A percentile compares a stretch with the other conserved stretches of the same genome.
These are phyloP conservation scores for Fusarium udum DNA, from an alignment of 2,329 filamentous ascomycete genomes.

Conservation along the genomic window DNA sequence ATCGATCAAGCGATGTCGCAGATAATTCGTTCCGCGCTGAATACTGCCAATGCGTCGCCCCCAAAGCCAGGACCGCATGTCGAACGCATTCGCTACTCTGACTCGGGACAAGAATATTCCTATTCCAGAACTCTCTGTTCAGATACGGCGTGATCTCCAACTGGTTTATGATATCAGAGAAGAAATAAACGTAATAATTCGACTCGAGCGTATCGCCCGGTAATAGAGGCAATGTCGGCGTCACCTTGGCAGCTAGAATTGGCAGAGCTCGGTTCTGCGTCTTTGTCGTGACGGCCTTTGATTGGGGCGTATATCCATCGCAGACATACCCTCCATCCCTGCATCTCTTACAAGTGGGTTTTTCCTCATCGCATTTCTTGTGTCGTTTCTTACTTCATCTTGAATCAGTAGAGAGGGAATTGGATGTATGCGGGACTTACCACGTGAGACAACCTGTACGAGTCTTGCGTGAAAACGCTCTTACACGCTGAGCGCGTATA, in stretches of 20 bases:
- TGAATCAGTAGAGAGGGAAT: background rate
- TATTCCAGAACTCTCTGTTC: background rate
- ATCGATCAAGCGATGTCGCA: background rate
- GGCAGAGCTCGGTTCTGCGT: background rate
- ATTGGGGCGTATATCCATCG: conserved; percentile 2
- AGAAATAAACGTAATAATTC: conserved; percentile 7
- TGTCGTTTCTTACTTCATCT: conserved; percentile 4
- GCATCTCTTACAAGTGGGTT: conserved; percentile 7
- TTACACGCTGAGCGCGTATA: background rate
- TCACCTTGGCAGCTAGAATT: background rate
- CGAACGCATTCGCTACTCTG: background rate
- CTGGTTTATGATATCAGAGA: background rate
- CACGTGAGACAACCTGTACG: conserved; percentile 12
- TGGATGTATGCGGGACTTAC: background rate
- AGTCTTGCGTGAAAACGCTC: conserved; percentile 1
- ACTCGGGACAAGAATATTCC: background rate
- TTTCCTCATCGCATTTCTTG: conserved; percentile 10
- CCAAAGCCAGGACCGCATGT: background rate
- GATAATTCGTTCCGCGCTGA: background rate
- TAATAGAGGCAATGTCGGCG: background rate
- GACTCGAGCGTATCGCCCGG: background rate
- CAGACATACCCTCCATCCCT: conserved; percentile 13
- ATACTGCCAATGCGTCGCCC: background rate
- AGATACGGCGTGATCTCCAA: background rate
- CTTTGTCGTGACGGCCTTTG: background rate